Conservation (phyloP, 768 basidiomycete genomes). For the Mycena filopes region DNA sequence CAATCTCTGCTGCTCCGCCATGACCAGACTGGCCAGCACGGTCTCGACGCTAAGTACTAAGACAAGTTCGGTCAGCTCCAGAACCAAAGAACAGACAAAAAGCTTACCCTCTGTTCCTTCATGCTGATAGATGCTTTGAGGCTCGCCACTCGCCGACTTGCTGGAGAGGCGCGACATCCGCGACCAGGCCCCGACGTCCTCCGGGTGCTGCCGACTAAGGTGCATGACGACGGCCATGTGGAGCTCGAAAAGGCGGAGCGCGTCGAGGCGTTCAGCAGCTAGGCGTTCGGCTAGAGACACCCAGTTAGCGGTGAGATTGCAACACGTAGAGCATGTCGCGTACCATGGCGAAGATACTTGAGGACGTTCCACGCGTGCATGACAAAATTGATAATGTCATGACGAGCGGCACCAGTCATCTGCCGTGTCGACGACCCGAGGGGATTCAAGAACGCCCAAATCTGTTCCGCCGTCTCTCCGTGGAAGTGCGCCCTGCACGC, state of each 20-base stretch:
- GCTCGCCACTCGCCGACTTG: not conserved
- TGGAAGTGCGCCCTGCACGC: conserved; percentile 23
- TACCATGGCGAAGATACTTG: conserved; percentile 14
- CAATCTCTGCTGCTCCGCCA: not conserved
- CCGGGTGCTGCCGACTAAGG: conserved; percentile 13
- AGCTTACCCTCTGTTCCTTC: too few relatives aligned
- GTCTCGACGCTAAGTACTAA: conserved; percentile 17
- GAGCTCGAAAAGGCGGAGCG: conserved; percentile 15
- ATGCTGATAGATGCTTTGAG: conserved; percentile 17
- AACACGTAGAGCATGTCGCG: not conserved
- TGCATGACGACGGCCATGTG: too few relatives aligned
- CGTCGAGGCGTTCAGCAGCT: conserved; percentile 10
- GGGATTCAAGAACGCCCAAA: conserved; percentile 21
- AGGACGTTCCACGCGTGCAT: conserved; percentile 15
- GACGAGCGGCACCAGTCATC: conserved; percentile 11
- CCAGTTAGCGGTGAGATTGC: not conserved
- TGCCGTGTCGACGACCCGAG: conserved; percentile 20
- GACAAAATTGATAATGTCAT: conserved; percentile 21
- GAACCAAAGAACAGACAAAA: too few relatives aligned
- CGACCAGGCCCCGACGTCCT: conserved; percentile 11
- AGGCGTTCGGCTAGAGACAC: conserved; percentile 9
- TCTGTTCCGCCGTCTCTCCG: conserved; percentile 16
- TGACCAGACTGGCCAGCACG: conserved; percentile 5
- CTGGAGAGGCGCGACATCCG: not conserved
- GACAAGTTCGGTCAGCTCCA: not conserved